Conservation (phyloP, 2,329 filamentous ascomycete species). For the Zymoseptoria brevis region DNA sequence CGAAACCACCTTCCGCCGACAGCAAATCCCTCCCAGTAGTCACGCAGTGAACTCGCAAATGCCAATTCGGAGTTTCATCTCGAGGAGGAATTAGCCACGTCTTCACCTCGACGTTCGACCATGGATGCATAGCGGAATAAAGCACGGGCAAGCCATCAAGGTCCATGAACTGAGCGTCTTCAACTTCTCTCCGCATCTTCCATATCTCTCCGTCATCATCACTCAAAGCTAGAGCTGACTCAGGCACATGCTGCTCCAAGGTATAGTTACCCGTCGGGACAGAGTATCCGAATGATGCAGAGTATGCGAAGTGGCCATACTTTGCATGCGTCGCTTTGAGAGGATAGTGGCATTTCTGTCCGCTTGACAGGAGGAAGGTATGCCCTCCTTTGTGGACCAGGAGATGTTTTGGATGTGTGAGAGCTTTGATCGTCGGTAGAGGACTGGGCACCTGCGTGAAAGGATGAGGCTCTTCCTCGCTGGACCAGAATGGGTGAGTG, state of each 20-base stretch:
- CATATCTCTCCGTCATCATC: constrained; percentile 72
- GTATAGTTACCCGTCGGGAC: constrained; percentile 69
- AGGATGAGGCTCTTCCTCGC: constrained; percentile 50
- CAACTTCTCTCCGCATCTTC: constrained; percentile 64
- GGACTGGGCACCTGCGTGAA: constrained; percentile 42
- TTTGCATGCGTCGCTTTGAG: constrained; percentile 77
- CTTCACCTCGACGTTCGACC: constrained; percentile 57
- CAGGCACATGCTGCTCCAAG: constrained; percentile 67
- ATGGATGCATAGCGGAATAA: constrained; percentile 63
- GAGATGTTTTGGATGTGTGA: constrained; percentile 66
- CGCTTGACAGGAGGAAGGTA: constrained; percentile 65
- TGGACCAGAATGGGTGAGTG: constrained; percentile 67
- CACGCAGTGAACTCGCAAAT: constrained; percentile 58
- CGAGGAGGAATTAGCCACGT: constrained; percentile 59
- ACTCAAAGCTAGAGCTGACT: constrained; percentile 66
- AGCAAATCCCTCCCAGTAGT: constrained; percentile 53
- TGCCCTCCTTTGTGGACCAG: constrained; percentile 61
- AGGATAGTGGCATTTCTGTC: constrained; percentile 74
- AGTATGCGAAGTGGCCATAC: constrained; percentile 73
- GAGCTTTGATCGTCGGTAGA: constrained; percentile 52
- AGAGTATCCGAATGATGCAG: constrained; percentile 66
- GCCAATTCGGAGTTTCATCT: constrained; percentile 57
- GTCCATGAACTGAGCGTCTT: constrained; percentile 54
- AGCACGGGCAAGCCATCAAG: constrained; percentile 51
- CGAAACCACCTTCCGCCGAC: constrained; percentile 69